Evolutionary conservation across 495 filamentous ascomycete genomes (phyloP).

Genomic region (Daldinia vernicosa): DNA sequence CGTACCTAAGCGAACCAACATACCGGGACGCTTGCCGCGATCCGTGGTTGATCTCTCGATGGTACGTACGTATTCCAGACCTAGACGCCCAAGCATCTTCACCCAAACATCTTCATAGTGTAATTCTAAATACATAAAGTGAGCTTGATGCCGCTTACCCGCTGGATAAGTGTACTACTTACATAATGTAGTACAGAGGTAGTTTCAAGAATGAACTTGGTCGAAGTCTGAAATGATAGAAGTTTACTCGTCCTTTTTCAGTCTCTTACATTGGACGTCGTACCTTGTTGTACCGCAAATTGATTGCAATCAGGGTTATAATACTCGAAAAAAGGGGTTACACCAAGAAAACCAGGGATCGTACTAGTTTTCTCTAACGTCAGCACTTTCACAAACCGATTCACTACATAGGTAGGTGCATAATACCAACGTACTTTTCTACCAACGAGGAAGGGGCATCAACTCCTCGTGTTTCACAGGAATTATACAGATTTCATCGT

Average conservation of each 20-base stretch:
- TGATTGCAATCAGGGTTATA: neutral
- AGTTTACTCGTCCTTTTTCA: neutral
- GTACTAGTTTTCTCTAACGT: neutral
- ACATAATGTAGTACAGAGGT: neutral
- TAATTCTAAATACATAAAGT: constrained; percentile 12
- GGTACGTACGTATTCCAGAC: neutral
- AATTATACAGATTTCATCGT: constrained; percentile 16
- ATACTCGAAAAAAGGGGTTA: neutral
- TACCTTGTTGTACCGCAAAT: neutral
- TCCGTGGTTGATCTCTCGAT: constrained; percentile 17
- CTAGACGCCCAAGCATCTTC: neutral
- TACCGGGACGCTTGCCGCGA: constrained; percentile 31
- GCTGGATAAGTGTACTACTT: neutral
- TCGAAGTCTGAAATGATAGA: neutral
- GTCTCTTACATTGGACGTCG: neutral
- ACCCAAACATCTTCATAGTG: constrained; percentile 26
- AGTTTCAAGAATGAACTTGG: neutral
- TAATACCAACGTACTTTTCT: constrained; percentile 4
- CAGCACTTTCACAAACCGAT: neutral
- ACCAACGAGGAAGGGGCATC: constrained; percentile 10
- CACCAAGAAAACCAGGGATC: neutral
- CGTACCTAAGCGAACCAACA: constrained; percentile 31
- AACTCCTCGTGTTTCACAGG: constrained; percentile 24
- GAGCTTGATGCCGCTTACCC: constrained; percentile 33
- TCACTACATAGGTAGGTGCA: neutral